Evolutionary conservation across 306 rosid species (phyloP), one percentile per base, ranked within the genome.

Genomic region (Gillenia trifoliata): DNA sequence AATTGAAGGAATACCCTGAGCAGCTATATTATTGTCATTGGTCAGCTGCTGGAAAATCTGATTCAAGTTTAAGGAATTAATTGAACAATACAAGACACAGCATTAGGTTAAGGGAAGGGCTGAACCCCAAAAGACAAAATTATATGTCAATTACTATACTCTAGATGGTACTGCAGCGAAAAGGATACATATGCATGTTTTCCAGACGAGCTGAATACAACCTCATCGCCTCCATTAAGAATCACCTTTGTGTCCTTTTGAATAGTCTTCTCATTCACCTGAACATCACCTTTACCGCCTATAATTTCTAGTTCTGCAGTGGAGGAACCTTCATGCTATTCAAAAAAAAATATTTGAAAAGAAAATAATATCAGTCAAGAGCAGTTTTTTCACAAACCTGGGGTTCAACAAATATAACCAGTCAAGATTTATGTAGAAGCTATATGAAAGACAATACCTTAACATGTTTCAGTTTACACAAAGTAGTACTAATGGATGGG

Each of bases 111-210:
- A 8, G 36, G 73, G 55, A 17, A 29, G n/a, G 33, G 62, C 2
- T 40, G 11, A 47, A 60, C 30, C n/a, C 29, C 56, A 54, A 65
- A 56, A 19, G 31, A 67, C 23, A 52, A 64, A 22, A 26, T 34
- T 6, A 34, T 30, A 57, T n/a, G 28, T 49, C 72, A 69, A 15
- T 19, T 29, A 47, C 12, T 43, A 30, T 26, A 15, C 41, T 72
- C 68, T 36, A 67, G 72, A 36, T 68, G 30, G 61, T 8, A 62
- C 6, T 11, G 30, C 67, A 79, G 59, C 73, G 55, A 81, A 86
- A 82, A 95, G 99, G 99, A 95, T 95, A 95, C 99, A 81, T 95
- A 95, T 70, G 97, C 90, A 83, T 92, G 93, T 79, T 84, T 92
- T 78, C 89, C 88, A 25, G 85, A 81, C 41, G 87, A 73, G 74